Conservation (phyloP, 352 stramenopile genomes). For the Globisporangium yorkense region DNA sequence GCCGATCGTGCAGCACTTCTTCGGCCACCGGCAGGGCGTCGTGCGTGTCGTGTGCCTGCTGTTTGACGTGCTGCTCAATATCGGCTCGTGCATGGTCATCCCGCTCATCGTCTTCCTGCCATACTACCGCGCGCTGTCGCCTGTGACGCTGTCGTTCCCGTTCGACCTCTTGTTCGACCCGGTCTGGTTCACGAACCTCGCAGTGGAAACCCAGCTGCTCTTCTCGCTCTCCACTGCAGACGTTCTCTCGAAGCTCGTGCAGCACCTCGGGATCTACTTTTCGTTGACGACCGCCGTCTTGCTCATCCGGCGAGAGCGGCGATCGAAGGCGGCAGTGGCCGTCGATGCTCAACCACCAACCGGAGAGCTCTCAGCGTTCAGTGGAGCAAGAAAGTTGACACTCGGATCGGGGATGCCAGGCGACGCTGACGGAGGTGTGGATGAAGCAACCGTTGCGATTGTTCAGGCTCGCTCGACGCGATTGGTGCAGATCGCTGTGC, state of each 20-base stretch:
- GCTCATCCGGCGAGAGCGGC: neutral
- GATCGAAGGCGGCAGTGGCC: neutral
- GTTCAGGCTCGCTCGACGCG: too few species aligned
- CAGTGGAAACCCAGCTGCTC: conserved; percentile 20
- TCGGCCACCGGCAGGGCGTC: neutral
- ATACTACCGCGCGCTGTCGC: conserved; percentile 8
- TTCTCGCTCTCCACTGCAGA: conserved; percentile 11
- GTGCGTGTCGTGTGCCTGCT: conserved; percentile 4
- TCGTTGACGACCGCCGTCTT: conserved; percentile 4
- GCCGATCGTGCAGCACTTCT: conserved; percentile 3
- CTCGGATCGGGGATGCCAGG: too few species aligned
- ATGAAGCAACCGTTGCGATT: neutral
- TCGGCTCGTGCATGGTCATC: conserved; percentile 9
- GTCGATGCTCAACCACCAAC: neutral
- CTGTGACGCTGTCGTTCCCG: conserved; percentile 10
- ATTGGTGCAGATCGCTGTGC: neutral
- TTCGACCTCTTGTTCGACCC: conserved; percentile 13
- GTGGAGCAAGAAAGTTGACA: too few species aligned
- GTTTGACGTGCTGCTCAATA: conserved; percentile 8
- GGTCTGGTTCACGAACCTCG: conserved; percentile 15
- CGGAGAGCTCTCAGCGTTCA: too few species aligned
- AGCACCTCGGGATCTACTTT: conserved; percentile 18
- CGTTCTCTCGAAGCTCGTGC: conserved; percentile 17
- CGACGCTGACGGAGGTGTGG: neutral
- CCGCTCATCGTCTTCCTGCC: conserved; percentile 6